These are phyloP conservation scores for Xanthoconium purpureum DNA, from an alignment of 768 basidiomycete genomes.

Conservation along the genomic window DNA sequence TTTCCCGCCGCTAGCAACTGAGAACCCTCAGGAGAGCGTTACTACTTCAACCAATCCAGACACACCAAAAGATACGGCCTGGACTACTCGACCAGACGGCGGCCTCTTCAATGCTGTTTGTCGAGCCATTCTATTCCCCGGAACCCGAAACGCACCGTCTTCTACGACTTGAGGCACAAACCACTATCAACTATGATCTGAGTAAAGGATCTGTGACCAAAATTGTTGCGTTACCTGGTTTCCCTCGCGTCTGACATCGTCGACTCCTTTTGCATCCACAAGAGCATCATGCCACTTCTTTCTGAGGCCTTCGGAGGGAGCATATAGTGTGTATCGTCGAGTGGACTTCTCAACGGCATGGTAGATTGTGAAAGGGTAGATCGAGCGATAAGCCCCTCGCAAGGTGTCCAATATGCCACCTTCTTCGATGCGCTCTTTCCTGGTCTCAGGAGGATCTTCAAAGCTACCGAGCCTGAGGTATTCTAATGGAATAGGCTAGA, in stretches of 20 bases:
- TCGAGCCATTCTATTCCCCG: conserved; percentile 34
- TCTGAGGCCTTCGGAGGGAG: conserved; percentile 52
- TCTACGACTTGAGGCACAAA: conserved; percentile 59
- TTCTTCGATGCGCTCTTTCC: conserved; percentile 61
- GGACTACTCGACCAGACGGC: conserved; percentile 56
- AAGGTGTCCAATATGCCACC: conserved; percentile 54
- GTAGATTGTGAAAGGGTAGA: conserved; percentile 78
- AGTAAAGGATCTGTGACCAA: conserved; percentile 2
- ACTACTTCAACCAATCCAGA: neutral
- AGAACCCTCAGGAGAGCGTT: neutral
- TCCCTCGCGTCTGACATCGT: conserved; percentile 62
- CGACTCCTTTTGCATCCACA: conserved; percentile 59
- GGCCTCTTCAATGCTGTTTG: conserved; percentile 28
- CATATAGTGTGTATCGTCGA: conserved; percentile 73
- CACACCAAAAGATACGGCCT: conserved; percentile 65
- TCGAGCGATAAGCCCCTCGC: conserved; percentile 47
- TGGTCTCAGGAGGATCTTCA: conserved; percentile 52
- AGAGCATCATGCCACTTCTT: conserved; percentile 63
- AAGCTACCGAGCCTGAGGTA: conserved; percentile 75
- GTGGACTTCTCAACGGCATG: conserved; percentile 56
- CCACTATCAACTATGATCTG: conserved; percentile 43
- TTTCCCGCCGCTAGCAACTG: conserved; percentile 47
- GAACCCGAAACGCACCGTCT: conserved; percentile 59
- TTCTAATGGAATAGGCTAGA: conserved; percentile 74
- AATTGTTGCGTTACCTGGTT: conserved; percentile 54